A percentile compares a stretch with the other conserved stretches of the same genome.
Evolutionary conservation across 2,329 filamentous ascomycete genomes (phyloP).

Genomic region (Beauveria caledonica): DNA sequence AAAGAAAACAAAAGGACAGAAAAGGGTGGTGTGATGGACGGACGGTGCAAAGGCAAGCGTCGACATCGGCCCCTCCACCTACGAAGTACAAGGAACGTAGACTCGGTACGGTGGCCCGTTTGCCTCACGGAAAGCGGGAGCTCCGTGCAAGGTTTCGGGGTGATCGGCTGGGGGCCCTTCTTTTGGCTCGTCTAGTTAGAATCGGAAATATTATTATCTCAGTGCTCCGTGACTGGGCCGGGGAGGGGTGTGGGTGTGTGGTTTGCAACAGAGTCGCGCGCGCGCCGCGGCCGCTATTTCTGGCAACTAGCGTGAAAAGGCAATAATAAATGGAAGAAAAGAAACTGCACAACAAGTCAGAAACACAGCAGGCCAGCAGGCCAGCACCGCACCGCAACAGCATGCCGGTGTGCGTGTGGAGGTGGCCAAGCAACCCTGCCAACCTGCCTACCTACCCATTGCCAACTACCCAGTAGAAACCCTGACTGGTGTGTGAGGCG

Average conservation of each 20-base stretch:
- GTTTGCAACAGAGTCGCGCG: neutral
- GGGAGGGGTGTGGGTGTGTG: conserved; percentile 5
- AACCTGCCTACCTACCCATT: no score
- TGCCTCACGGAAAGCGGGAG: conserved; percentile 11
- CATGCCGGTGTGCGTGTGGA: conserved; percentile 1
- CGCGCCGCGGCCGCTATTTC: neutral
- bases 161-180: conserved; percentile 12
- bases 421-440: neutral
- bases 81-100: conserved; percentile 2
- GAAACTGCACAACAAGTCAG: neutral
- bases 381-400: neutral
- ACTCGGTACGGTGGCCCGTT: conserved; percentile 11
- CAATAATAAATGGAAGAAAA: neutral
- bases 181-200: conserved; percentile 9
- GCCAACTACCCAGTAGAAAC: neutral
- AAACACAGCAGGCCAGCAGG: neutral
- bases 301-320: neutral
- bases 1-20: neutral
- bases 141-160: conserved; percentile 12
- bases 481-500: conserved; percentile 1
- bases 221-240: neutral
- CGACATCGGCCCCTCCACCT: conserved; percentile 6
- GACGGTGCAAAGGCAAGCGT: conserved; percentile 8
- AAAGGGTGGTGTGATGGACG: neutral
- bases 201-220: conserved; percentile 12